Conservation (phyloP, 2,329 filamentous ascomycete species). For the Microascus cirrosus region DNA sequence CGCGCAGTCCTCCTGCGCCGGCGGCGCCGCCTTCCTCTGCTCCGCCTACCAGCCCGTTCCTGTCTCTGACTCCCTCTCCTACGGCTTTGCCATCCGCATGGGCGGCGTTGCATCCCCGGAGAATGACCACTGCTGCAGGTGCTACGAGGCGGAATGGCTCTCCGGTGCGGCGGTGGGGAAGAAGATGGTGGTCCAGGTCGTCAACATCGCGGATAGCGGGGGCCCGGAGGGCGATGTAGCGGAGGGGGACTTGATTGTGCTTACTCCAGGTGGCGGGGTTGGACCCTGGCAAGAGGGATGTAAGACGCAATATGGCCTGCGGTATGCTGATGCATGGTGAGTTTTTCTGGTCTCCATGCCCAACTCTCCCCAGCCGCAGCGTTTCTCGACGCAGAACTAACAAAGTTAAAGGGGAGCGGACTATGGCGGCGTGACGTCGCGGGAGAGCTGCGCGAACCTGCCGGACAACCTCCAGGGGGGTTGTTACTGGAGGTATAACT, state of each 20-base stretch:
- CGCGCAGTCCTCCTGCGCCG: neutral
- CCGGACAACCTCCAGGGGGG: constrained; percentile 2
- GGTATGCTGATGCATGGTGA: neutral
- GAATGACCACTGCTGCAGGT: constrained; percentile 12
- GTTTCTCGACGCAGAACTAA: too few relatives aligned
- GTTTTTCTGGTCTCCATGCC: too few relatives aligned
- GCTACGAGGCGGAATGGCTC: constrained; percentile 11
- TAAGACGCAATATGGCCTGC: neutral
- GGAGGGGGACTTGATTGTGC: constrained; percentile 10
- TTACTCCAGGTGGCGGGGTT: constrained; percentile 9
- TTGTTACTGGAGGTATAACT: constrained; percentile 6
- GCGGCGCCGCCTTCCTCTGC: constrained; percentile 7
- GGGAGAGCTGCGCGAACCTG: constrained; percentile 1
- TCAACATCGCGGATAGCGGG: neutral
- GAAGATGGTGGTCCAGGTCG: constrained; percentile 1
- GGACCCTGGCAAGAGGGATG: neutral
- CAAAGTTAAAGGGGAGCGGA: neutral
- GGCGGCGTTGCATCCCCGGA: constrained; percentile 8
- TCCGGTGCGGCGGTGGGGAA: constrained; percentile 7
- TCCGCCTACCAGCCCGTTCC: constrained; percentile 10
- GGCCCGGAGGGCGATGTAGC: constrained; percentile 6
- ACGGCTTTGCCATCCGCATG: constrained; percentile 12
- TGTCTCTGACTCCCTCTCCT: constrained; percentile 9
- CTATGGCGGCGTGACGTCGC: neutral
- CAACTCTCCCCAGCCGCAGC: too few relatives aligned